phyloP scores from a whole-genome alignment of 2,329 filamentous ascomycete species.

The Scortechinia acanthostroma region DNA sequence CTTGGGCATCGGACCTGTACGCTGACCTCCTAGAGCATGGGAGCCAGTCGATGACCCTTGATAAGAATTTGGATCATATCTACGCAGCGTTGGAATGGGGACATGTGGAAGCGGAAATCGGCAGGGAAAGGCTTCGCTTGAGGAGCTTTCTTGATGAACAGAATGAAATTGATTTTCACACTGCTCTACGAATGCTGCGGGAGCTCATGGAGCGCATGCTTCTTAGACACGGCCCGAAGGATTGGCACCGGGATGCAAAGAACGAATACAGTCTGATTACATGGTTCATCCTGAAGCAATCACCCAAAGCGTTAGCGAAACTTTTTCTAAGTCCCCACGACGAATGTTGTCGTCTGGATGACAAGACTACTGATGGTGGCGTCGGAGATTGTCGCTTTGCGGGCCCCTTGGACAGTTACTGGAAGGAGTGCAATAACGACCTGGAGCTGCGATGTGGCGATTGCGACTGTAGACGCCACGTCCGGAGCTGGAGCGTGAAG shows the following conservation, averaged over 20 bases:
- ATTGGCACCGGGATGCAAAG: conserved; percentile 13
- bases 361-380: conserved; percentile 11
- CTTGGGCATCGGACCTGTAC: conserved; percentile 11
- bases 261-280: conserved; percentile 15
- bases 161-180: conserved; percentile 15
- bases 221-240: conserved; percentile 15
- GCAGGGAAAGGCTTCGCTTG: conserved; percentile 7
- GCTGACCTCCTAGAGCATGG: conserved; percentile 8
- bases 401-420: conserved; percentile 15
- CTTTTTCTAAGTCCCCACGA: conserved; percentile 14
- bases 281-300: conserved; percentile 16
- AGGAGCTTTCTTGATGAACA: conserved; percentile 12
- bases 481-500: conserved; percentile 16
- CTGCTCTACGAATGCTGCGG: conserved; percentile 16
- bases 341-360: conserved; percentile 2
- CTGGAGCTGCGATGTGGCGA: conserved; percentile 11
- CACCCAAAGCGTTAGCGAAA: conserved; percentile 12
- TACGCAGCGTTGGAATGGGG: conserved; percentile 7
- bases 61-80: conserved; percentile 12
- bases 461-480: conserved; percentile 12
- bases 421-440: conserved; percentile 14
- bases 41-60: conserved; percentile 7
- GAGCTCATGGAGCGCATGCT: conserved; percentile 17
- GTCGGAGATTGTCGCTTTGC: conserved; percentile 13
- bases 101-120: not conserved